Base-by-base conservation (phyloP, 257 asterid species). In the Petunia secreta region DNA sequence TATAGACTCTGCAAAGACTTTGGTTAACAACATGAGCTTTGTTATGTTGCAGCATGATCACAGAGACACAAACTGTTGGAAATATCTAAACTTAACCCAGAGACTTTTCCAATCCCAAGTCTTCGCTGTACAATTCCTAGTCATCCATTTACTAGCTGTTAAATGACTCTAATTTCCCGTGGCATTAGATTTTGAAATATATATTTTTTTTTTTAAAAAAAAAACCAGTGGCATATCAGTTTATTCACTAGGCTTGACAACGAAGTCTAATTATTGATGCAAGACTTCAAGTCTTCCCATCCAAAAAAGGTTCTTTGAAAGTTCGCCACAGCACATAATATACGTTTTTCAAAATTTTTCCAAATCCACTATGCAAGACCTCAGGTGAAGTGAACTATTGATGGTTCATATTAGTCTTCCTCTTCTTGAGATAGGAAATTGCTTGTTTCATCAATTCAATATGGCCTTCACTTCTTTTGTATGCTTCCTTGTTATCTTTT, bases 31-130 rank as follows among this genome's bases (percentile, higher is more conserved):
- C 25, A 25, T 25, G 25, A 25, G 25, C 25, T 25, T 25, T 25
- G 25, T 25, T 25, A 25, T 25, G 25, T 25, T 25, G 25, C 25
- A 25, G 0, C 25, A 25, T 25, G 25, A 25, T 25, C 25, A 25
- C 25, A 25, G 25, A 25, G 25, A 25, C 25, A 25, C 25, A 25
- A 25, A 25, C 25, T 25, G 25, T 25, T 25, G 25, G 25, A 25
- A 25, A 25, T 25, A 25, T 25, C 25, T 25, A 63, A 8, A 40
- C 38, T 2, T 65, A 65, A 40, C 40, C 13, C 52, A 5, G 44
- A 65, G 37, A 65, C 74, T 65, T 65, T 65, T 40, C 37, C 52
- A 14, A 65, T 65, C 74, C 37, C 52, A 65, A 65, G 52, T 65
- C 48, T 64, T 13, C 13, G 73, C 34, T 4, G 48, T 64, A 38